Base-by-base conservation (phyloP, 148 eudicot genomes). In the Pharnaceum exiguum region DNA sequence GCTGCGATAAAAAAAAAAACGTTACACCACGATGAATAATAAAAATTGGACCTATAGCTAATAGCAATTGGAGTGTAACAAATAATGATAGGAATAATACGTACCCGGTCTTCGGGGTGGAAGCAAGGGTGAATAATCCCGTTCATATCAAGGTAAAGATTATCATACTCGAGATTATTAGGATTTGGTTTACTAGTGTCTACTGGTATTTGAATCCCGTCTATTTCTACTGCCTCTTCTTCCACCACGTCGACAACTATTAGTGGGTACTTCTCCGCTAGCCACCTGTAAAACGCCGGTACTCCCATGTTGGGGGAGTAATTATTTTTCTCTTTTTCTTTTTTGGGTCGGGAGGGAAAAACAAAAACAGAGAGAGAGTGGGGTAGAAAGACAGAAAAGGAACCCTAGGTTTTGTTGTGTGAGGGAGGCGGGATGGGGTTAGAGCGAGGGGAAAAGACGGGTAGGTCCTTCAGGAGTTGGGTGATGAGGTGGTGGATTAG, bases 241-340 rank as follows among this genome's bases (percentile, higher is more conserved):
- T 85, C 98, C 3, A 79, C 44, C 5, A 85, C 98, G 55, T 93
- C 96, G 10, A 81, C 88, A 27, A 88, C 81, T 46, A 81, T 85
- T 73, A 85, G n/a, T 40, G 98, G 96, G 68, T 93, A 93, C 85
- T 85, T 93, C 82, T 93, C 98, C 52, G 98, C 96, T 21, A 93
- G 47, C 98, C 98, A 93, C 68, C 96, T 75, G 65, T 88, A 93
- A 47, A 93, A 93, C 66, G 98, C 88, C 62, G 98, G 98, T 1
- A 93, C 98, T 63, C 96, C 98, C 98, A 88, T 88, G 17, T n/a
- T n/a, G n/a, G n/a, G n/a, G n/a, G n/a, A n/a, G n/a, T n/a, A n/a
- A n/a, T n/a, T n/a, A n/a, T n/a, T n/a, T n/a, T n/a, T n/a, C n/a
- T n/a, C n/a, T n/a, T n/a, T n/a, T n/a, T n/a, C n/a, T n/a, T n/a